Percentiles rank a stretch among this genome's conserved stretches.
Conservation (phyloP, 2,329 filamentous ascomycete species). For the Colletotrichum tropicale region DNA sequence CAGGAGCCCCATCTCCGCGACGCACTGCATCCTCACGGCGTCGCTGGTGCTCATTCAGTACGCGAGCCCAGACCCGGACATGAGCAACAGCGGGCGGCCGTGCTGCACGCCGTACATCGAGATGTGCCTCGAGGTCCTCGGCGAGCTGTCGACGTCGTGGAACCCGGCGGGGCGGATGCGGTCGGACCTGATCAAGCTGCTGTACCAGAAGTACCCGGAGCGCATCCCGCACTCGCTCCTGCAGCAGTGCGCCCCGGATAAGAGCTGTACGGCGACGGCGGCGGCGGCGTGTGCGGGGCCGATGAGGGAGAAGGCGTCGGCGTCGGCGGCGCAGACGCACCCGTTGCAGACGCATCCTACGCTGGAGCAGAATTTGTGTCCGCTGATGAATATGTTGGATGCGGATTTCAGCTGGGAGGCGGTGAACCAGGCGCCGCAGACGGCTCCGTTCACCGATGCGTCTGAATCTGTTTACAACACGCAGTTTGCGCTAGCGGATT, state of each 20-base stretch:
- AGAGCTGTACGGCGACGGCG: neutral
- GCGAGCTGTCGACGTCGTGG: conserved; percentile 10
- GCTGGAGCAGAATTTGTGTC: conserved; percentile 10
- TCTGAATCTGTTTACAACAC: conserved; percentile 11
- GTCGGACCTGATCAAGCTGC: conserved; percentile 1
- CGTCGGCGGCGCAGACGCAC: neutral
- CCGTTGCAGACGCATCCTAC: neutral
- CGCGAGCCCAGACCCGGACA: conserved; percentile 10
- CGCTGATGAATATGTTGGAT: conserved; percentile 1
- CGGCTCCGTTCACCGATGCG: neutral
- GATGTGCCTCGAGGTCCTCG: conserved; percentile 8
- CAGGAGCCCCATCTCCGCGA: conserved; percentile 36
- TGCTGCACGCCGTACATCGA: conserved; percentile 17
- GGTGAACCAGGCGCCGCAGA: neutral
- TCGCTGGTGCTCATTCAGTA: conserved; percentile 28
- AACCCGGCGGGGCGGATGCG: conserved; percentile 4
- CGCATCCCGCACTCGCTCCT: conserved; percentile 11
- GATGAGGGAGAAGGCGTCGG: neutral
- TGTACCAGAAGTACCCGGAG: conserved; percentile 15
- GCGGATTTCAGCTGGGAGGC: neutral
- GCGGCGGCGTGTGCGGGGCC: neutral
- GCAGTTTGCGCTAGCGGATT: conserved; percentile 10
- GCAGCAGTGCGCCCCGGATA: neutral
- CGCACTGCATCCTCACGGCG: conserved; percentile 37
- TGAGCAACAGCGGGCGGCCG: conserved; percentile 1